phyloP scores from a whole-genome alignment of 2,329 filamentous ascomycete genomes.

The Penicillium corylophilum region DNA sequence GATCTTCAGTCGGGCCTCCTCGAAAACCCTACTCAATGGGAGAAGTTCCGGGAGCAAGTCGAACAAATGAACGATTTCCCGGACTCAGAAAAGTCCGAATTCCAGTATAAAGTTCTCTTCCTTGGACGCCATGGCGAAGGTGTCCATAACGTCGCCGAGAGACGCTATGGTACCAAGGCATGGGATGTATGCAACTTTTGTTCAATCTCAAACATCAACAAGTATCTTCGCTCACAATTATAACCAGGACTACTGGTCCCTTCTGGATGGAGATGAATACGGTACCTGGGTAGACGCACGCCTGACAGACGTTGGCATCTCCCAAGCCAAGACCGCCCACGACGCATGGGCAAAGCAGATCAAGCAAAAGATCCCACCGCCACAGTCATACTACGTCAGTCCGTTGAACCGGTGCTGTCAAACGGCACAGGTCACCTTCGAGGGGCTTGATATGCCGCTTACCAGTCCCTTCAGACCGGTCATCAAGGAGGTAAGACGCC shows the following conservation, averaged over 20 bases:
- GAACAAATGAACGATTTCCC: constrained; percentile 44
- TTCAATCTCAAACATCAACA: no score
- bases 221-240: neutral
- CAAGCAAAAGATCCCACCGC: constrained; percentile 49
- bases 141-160: constrained; percentile 61
- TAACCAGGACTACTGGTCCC: constrained; percentile 56
- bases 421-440: constrained; percentile 57
- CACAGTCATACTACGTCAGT: constrained; percentile 57
- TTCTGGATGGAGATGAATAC: constrained; percentile 57
- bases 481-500: constrained; percentile 53
- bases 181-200: constrained; percentile 54
- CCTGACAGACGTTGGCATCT: constrained; percentile 53
- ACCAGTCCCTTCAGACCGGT: constrained; percentile 52
- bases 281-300: constrained; percentile 59
- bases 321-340: constrained; percentile 49
- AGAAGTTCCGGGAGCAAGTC: constrained; percentile 52
- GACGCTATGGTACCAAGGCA: constrained; percentile 56
- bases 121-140: constrained; percentile 63
- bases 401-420: constrained; percentile 59
- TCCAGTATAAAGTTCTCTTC: constrained; percentile 57
- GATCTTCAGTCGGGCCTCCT: constrained; percentile 37
- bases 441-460: constrained; percentile 46
- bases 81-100: constrained; percentile 23
- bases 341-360: constrained; percentile 53
- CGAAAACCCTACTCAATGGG: constrained; percentile 54